A percentile compares a stretch with the other conserved stretches of the same genome.
Conservation (phyloP, 2,329 filamentous ascomycete genomes). For the Hypoxylon sp. region DNA sequence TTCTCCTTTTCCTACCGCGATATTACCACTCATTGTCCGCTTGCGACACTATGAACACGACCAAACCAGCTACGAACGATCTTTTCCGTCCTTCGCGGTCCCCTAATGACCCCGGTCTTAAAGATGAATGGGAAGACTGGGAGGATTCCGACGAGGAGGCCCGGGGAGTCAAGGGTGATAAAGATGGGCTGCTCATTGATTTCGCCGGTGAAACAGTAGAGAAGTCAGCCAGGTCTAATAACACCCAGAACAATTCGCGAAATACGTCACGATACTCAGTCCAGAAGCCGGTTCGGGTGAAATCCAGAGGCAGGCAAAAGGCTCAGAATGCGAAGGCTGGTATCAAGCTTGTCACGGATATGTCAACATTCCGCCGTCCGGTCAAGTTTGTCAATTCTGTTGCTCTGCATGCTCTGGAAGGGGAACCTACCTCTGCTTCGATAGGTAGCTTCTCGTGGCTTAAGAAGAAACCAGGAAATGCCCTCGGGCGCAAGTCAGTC, state of each 20-base stretch:
- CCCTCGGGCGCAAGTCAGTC: constrained; percentile 32
- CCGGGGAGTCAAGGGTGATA: constrained; percentile 16
- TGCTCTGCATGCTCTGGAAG: constrained; percentile 66
- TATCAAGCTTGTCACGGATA: constrained; percentile 75
- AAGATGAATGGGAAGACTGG: constrained; percentile 48
- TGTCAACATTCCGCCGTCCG: constrained; percentile 61
- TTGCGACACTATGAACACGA: constrained; percentile 36
- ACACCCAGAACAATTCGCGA: constrained; percentile 27
- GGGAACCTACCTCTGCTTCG: constrained; percentile 60
- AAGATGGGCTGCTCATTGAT: constrained; percentile 38
- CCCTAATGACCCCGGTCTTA: constrained; percentile 21
- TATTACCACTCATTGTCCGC: constrained; percentile 1
- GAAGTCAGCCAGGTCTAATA: constrained; percentile 24
- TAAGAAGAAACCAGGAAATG: constrained; percentile 50
- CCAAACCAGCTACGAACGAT: constrained; percentile 32
- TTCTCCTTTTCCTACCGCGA: not conserved
- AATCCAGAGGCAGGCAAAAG: constrained; percentile 68
- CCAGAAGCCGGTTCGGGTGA: constrained; percentile 56
- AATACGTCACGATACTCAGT: constrained; percentile 46
- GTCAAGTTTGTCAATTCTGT: constrained; percentile 66
- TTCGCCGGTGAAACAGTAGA: constrained; percentile 29
- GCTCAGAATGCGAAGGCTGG: constrained; percentile 67
- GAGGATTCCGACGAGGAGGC: constrained; percentile 36
- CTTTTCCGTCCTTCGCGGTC: constrained; percentile 26
- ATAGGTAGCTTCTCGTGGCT: constrained; percentile 67